A percentile compares a stretch with the other conserved stretches of the same genome.
Conservation (phyloP, 371 early-diverging fungal species). For the Apophysomyces variabilis region DNA sequence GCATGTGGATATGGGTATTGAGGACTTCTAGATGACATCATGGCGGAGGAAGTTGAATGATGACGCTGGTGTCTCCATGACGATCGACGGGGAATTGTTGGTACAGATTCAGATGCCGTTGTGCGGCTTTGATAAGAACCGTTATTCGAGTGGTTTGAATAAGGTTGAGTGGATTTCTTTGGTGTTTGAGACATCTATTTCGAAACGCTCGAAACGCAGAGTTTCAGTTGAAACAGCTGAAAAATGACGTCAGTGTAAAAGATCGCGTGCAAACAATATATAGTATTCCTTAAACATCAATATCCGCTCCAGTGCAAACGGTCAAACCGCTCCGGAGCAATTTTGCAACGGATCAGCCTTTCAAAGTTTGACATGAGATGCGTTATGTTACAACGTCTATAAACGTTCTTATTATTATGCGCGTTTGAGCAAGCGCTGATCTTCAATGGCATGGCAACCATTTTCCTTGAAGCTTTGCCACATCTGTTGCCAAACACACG, state of each 20-base stretch:
- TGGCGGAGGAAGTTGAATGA: constrained; percentile 3
- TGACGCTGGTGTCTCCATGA: constrained; percentile 10
- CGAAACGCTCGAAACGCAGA: background rate
- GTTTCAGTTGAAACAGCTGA: background rate
- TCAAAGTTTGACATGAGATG: too few species aligned
- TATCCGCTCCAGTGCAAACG: too few species aligned
- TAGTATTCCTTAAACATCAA: too few species aligned
- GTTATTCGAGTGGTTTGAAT: background rate
- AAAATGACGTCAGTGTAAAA: background rate
- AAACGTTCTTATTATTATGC: too few species aligned
- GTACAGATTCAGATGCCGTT: background rate
- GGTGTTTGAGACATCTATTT: background rate
- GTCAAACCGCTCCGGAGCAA: too few species aligned
- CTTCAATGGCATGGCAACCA: too few species aligned
- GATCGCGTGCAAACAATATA: background rate
- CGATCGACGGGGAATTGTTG: constrained; percentile 3
- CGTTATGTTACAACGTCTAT: too few species aligned
- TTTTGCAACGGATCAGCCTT: too few species aligned
- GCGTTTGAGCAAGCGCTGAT: too few species aligned
- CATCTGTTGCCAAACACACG: too few species aligned
- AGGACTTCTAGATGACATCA: constrained; percentile 4
- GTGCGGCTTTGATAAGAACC: background rate
- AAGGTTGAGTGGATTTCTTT: background rate
- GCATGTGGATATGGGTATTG: constrained; percentile 18
- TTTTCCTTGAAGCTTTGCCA: too few species aligned